These are phyloP conservation scores for Dothiorella sarmentorum DNA, from an alignment of 2,329 filamentous ascomycete genomes.

Conservation along the genomic window DNA sequence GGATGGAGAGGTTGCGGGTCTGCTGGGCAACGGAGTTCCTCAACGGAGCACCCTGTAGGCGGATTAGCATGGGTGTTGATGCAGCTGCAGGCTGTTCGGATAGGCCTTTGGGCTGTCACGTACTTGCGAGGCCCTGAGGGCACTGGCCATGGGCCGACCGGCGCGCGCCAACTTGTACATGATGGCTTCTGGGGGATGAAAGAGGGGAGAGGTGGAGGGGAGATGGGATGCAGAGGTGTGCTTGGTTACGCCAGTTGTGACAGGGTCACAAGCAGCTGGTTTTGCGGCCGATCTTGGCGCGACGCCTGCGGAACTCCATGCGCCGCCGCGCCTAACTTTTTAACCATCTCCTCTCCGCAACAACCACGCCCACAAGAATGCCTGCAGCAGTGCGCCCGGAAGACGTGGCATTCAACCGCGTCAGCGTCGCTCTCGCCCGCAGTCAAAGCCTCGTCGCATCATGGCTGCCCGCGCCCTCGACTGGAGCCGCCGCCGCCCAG, in stretches of 20 bases:
- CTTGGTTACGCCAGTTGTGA: constrained; percentile 2
- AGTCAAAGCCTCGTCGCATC: constrained; percentile 54
- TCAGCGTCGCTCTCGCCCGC: constrained; percentile 52
- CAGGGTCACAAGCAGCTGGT: constrained; percentile 11
- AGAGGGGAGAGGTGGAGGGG: constrained; percentile 26
- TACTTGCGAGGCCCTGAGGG: constrained; percentile 75
- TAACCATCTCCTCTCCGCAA: not conserved
- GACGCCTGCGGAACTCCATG: not conserved
- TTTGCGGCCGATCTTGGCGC: constrained; percentile 14
- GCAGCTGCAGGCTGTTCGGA: constrained; percentile 41
- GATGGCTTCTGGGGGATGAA: constrained; percentile 36
- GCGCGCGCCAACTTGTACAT: constrained; percentile 86
- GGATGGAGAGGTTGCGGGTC: constrained; percentile 86
- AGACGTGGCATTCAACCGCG: constrained; percentile 54
- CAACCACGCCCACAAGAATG: constrained; percentile 27
- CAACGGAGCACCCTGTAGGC: constrained; percentile 53
- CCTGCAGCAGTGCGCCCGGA: constrained; percentile 34
- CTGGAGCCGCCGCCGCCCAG: constrained; percentile 36
- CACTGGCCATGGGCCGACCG: constrained; percentile 74
- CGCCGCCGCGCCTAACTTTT: not conserved
- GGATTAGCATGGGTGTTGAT: constrained; percentile 25
- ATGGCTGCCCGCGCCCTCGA: constrained; percentile 51
- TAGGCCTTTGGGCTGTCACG: constrained; percentile 31
- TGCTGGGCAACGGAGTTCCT: constrained; percentile 66
- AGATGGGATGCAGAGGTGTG: constrained; percentile 30